Evolutionary conservation across 2,329 filamentous ascomycete species (phyloP), one percentile per base, ranked within the genome.

Genomic region (Aspergillus sp.): DNA sequence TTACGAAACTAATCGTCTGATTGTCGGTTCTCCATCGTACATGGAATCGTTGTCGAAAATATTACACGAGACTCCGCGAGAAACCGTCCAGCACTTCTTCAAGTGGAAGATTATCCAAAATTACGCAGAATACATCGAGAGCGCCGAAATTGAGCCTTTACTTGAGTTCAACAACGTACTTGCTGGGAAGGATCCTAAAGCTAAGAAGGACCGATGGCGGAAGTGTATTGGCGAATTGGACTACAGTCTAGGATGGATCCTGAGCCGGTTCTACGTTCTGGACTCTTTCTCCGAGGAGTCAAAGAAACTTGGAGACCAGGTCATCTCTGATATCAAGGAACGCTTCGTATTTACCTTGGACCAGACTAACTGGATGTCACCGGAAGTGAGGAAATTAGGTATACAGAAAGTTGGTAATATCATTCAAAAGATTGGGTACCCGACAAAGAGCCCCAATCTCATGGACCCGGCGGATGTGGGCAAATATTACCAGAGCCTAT

Each of bases 251-350:
- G 83, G 83, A 2, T 90, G 87, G 87, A 86, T 89, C 49, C 74
- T 90, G 15, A 88, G 86, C 67, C 84, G 86, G 21, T 90, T 90
- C 75, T 91, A 87, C 62, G 80, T 90, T 2, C 83, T 90, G 60
- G 84, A 84, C 49, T 82, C 86, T 1, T 91, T 90, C 66, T 85
- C 86, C 0, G 80, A 86, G 12, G 82, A 85, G 19, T 86, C 86
- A 0, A 89, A 89, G 68, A 74, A 83, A 4, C 83, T 89, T 46
- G 87, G 87, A 15, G 85, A 90, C 57, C 81, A 85, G 54, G 86
- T 92, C 63, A 83, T 90, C n/a, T 82, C 82, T 9, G 86, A 90
- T 62, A 87, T 91, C 68, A 89, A 89, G 70, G 78, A 82, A 15
- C 81, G 84, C 19, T 91, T 90, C 64, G 81, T 83, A 3, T 80